These are phyloP conservation scores for Beauveria sp. DNA, from an alignment of 2,329 filamentous ascomycete species.

Conservation along the genomic window DNA sequence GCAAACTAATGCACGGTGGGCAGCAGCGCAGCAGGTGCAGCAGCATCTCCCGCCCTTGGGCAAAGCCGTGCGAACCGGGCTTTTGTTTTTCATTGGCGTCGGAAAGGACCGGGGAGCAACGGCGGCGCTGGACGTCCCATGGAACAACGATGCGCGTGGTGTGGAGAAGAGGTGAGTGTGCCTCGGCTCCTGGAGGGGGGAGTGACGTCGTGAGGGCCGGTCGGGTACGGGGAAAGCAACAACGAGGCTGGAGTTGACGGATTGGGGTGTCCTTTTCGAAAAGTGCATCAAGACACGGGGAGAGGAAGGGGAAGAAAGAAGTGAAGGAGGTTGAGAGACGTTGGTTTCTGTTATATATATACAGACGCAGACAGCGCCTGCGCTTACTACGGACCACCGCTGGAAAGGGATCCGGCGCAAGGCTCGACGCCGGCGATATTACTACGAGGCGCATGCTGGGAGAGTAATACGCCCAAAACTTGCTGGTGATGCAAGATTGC, in stretches of 20 bases:
- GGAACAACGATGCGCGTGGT: not conserved
- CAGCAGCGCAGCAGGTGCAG: not conserved
- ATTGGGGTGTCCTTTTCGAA: not conserved
- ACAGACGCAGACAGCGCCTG: not conserved
- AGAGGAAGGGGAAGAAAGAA: not conserved
- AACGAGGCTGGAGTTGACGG: not conserved
- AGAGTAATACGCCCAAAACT: slow-evolving; percentile 6
- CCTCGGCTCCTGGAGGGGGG: slow-evolving; percentile 9
- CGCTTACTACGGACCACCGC: not conserved
- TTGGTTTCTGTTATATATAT: not conserved
- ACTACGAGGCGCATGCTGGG: slow-evolving; percentile 6
- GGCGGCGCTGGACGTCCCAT: not conserved
- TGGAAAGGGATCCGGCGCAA: no score
- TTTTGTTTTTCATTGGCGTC: not conserved
- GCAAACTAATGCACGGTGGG: not conserved
- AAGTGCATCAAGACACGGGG: no score
- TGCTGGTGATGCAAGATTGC: not conserved
- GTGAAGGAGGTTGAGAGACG: not conserved
- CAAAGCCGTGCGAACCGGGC: not conserved
- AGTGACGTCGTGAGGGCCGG: not conserved
- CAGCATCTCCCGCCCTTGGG: not conserved
- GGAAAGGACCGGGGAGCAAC: slow-evolving; percentile 7
- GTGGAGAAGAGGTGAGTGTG: not conserved
- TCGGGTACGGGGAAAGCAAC: slow-evolving; percentile 2
- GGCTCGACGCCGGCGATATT: not conserved